Evolutionary conservation across 129 eudicot genomes (phyloP).

Genomic region (Oenanthe sinensis): DNA sequence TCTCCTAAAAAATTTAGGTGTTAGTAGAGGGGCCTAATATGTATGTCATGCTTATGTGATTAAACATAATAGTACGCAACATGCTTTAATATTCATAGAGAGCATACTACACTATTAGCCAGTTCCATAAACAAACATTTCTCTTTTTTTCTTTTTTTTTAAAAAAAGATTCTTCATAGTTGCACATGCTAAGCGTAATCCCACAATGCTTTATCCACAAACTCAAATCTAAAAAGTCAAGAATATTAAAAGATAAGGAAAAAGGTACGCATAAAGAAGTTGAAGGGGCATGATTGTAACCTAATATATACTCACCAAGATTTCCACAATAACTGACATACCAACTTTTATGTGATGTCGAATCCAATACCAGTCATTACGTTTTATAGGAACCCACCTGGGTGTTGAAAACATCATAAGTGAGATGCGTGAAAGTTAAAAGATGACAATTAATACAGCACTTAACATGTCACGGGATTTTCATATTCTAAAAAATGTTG

Average conservation of each 20-base stretch:
- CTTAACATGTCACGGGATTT: background rate
- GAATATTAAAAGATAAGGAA: background rate
- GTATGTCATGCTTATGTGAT: background rate
- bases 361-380: conserved; percentile 98
- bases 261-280: background rate
- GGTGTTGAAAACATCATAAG: conserved; percentile 4
- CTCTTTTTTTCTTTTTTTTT: background rate
- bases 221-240: background rate
- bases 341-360: conserved; percentile 98
- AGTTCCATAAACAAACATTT: background rate
- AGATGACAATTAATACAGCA: background rate
- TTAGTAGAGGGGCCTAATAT: no score
- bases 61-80: background rate
- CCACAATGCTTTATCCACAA: background rate
- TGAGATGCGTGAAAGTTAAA: background rate
- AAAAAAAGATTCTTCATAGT: background rate
- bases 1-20: no score
- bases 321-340: conserved; percentile 87
- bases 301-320: conserved; percentile 51
- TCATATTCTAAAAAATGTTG: background rate
- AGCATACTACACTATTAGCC: background rate
- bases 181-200: background rate
- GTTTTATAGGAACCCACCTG: conserved; percentile 98
- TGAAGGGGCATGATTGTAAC: background rate
- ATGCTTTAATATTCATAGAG: background rate